Conservation (phyloP, 2,329 filamentous ascomycete species). For the Fusarium humuli region DNA sequence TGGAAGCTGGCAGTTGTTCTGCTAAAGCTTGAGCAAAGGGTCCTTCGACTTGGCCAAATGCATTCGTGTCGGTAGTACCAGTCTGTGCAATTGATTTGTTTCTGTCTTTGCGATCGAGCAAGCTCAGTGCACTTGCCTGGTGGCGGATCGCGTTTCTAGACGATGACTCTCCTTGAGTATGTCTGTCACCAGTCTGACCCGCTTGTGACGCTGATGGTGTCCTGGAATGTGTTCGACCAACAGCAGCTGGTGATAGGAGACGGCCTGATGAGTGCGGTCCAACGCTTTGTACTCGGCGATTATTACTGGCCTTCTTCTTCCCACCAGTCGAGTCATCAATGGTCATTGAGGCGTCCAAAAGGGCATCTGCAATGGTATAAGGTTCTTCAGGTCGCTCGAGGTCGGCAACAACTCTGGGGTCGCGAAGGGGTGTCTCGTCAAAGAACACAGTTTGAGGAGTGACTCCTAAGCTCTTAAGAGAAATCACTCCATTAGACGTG, state of each 20-base stretch:
- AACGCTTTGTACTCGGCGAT: conserved; percentile 58
- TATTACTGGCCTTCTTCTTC: conserved; percentile 63
- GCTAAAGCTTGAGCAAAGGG: conserved; percentile 58
- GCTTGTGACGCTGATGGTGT: conserved; percentile 49
- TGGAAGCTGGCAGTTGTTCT: conserved; percentile 37
- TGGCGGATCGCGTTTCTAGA: conserved; percentile 63
- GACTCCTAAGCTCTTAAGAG: conserved; percentile 79
- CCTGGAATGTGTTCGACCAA: conserved; percentile 54
- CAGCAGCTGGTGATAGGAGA: conserved; percentile 49
- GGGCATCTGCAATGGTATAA: conserved; percentile 88
- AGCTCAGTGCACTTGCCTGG: conserved; percentile 69
- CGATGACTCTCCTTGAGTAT: conserved; percentile 56
- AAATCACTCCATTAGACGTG: conserved; percentile 64
- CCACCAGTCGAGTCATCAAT: conserved; percentile 76
- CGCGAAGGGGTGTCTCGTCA: conserved; percentile 75
- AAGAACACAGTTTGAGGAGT: conserved; percentile 93
- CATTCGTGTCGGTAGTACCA: conserved; percentile 68
- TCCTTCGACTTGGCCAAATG: conserved; percentile 70
- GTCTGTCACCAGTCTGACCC: conserved; percentile 48
- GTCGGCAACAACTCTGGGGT: conserved; percentile 50
- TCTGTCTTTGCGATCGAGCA: conserved; percentile 69
- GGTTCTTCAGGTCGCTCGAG: conserved; percentile 56
- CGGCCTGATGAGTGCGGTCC: conserved; percentile 49
- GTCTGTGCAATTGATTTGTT: conserved; percentile 70
- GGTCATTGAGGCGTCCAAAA: conserved; percentile 90